Evolutionary conservation across 1,284 basidiomycete genomes (phyloP).

Genomic region (Boletellus deceptivus): DNA sequence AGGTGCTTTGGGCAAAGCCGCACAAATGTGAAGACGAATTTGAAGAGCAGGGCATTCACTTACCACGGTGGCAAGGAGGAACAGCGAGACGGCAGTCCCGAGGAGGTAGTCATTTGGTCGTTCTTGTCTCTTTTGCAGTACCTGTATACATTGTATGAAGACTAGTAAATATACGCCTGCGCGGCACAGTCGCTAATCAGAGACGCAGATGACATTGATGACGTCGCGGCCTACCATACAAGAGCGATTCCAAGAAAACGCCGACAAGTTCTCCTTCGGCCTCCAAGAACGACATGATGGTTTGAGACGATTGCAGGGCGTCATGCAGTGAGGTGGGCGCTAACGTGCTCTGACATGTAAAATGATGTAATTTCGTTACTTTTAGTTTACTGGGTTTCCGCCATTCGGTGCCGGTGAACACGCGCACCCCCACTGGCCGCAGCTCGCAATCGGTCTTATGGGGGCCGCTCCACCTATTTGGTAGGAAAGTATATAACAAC

Average conservation of each 20-base stretch:
- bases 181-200: not conserved
- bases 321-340: not conserved
- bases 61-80: constrained; percentile 16
- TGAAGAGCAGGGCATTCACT: not conserved
- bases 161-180: constrained; percentile 7
- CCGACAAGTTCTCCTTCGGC: constrained; percentile 15
- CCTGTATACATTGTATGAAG: constrained; percentile 15
- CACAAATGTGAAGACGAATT: too few species aligned
- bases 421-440: too few species aligned
- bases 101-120: constrained; percentile 16
- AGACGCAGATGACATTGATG: not conserved
- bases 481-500: too few species aligned
- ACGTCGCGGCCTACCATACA: constrained; percentile 10
- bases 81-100: constrained; percentile 18
- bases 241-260: constrained; percentile 15
- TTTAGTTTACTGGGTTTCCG: not conserved
- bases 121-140: constrained; percentile 10
- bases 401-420: too few species aligned
- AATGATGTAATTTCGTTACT: too few species aligned
- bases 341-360: not conserved
- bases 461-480: too few species aligned
- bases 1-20: constrained; percentile 19
- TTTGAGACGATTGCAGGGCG: not conserved
- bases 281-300: not conserved
- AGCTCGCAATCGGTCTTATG: too few species aligned